Conservation (phyloP, 257 asterid species). For the Avicennia marina region DNA sequence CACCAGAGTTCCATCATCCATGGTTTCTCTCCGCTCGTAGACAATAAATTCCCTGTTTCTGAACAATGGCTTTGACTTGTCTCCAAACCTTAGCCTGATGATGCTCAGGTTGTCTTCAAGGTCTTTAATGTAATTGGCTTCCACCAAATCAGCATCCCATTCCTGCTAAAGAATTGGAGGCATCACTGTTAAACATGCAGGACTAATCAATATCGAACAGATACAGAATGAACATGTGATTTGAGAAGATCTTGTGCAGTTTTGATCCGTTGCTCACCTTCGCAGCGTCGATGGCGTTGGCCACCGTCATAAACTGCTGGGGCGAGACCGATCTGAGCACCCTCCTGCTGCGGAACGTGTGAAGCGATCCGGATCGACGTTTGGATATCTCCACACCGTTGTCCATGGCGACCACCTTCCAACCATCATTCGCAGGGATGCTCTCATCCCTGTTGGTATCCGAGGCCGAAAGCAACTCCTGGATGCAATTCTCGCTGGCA, state of each 20-base stretch:
- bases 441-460: constrained; percentile 46
- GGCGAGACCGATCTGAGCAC: constrained; percentile 64
- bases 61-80: constrained; percentile 75
- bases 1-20: constrained; percentile 95
- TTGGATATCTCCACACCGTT: constrained; percentile 81
- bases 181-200: too few relatives aligned
- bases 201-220: too few relatives aligned
- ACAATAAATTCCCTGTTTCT: constrained; percentile 90
- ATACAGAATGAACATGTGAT: too few relatives aligned
- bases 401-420: constrained; percentile 59
- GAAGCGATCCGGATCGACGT: constrained; percentile 66
- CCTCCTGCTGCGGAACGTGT: constrained; percentile 85
- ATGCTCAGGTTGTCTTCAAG: constrained; percentile 77
- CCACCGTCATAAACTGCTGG: constrained; percentile 67
- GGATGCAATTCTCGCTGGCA: constrained; percentile 92
- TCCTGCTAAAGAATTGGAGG: constrained; percentile 34
- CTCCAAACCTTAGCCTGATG: constrained; percentile 72
- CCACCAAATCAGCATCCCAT: constrained; percentile 83
- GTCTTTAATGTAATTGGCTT: constrained; percentile 74
- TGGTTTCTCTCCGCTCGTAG: constrained; percentile 81
- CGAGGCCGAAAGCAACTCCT: constrained; percentile 79
- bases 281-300: constrained; percentile 93
- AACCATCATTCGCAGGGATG: constrained; percentile 30
- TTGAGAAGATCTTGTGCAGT: too few relatives aligned
- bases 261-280: constrained; percentile 32